Base-by-base conservation (phyloP, 177 flowering plant genomes). In the Tripterygium wilfordii region DNA sequence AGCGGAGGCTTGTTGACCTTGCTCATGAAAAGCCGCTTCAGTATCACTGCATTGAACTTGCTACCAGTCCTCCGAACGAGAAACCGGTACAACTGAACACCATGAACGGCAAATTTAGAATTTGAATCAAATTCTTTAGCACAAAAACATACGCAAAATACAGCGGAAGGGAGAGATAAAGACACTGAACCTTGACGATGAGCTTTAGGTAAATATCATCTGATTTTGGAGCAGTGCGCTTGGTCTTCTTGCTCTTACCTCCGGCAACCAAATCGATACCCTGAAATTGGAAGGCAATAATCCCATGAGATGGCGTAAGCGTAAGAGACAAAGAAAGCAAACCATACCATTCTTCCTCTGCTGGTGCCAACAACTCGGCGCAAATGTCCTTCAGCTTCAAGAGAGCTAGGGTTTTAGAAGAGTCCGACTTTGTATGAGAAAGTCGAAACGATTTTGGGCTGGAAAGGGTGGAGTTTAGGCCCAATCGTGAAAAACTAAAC, bases 11-110 rank as follows among this genome's bases (percentile, higher is more conserved):
- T 76, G 66, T 83, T 80, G 49, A 61, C 62, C 68, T 74, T 83
- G 77, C 90, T 83, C 90, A 83, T 83, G 50, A 83, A 83, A 23
- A 83, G 58, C 44, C 90, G 53, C 71, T 83, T 83, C 60, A 80
- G 42, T 2, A 83, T 65, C 44, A 83, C 90, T 1, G 77, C 80
- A 72, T 72, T 80, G 77, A 83, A 83, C 19, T 67, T 80, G 63
- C 91, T 83, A 5, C 66, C 82, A 0, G 91, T 83, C 54, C 90
- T 76, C 57, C 90, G 41, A 5, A 80, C 87, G 56, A 83, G 61
- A 61, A 83, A 83, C 26, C 86, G 74, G 58, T 83, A 83, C 12
- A 83, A 65, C 90, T 83, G n/a, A n/a, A n/a, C n/a, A n/a, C n/a
- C n/a, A n/a, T n/a, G 74, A 25, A 10, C 28, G n/a, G 13, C 31